Conservation (phyloP, 345 rosid genomes). For the Litchi chinensis region DNA sequence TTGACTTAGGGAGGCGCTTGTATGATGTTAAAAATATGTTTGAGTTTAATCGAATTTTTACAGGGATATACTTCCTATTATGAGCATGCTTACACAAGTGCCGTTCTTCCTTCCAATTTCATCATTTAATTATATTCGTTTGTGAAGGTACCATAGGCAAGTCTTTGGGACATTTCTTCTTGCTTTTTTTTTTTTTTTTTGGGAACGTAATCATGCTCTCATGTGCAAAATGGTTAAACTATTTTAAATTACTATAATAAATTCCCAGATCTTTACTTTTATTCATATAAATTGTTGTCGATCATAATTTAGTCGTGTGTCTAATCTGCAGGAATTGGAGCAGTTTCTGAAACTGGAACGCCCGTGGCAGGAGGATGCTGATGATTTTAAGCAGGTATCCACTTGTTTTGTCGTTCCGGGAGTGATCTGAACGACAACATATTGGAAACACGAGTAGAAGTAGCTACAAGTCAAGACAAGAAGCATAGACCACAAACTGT, state of each 20-base stretch:
- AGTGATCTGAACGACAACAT: not conserved
- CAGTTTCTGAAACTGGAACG: conserved; percentile 1
- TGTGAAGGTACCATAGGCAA: not conserved
- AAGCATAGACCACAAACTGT: conserved; percentile 10
- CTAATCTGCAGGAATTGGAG: conserved; percentile 25
- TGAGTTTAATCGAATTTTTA: not conserved
- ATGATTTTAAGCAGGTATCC: conserved; percentile 11
- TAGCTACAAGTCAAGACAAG: not conserved
- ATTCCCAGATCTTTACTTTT: not conserved
- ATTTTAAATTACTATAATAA: conserved; percentile 1
- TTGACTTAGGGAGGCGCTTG: not conserved
- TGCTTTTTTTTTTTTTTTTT: not conserved
- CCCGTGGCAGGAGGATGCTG: conserved; percentile 6
- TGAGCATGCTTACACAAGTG: not conserved
- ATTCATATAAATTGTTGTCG: not conserved
- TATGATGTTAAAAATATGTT: not conserved
- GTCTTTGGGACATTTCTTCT: not conserved
- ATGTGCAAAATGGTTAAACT: not conserved
- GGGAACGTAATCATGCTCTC: not conserved
- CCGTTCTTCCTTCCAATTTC: not conserved
- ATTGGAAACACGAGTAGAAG: not conserved
- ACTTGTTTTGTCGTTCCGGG: conserved; percentile 7
- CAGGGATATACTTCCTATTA: not conserved
- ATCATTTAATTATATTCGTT: not conserved
- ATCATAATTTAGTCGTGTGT: not conserved